Evolutionary conservation across 202 grass and related monocot genomes (phyloP).

Genomic region (Bolboschoenoplectus hybrid): DNA sequence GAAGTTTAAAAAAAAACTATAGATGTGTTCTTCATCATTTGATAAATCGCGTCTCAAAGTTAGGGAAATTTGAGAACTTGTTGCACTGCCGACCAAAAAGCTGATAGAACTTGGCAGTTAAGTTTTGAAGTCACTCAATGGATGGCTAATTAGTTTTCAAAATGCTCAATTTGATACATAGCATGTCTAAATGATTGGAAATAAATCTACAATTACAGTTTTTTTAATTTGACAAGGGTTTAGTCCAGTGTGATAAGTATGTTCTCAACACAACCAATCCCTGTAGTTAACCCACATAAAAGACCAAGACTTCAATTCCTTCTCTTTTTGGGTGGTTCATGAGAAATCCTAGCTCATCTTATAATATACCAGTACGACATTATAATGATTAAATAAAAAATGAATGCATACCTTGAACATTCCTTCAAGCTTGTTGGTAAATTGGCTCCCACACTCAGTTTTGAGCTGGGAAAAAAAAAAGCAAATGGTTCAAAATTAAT

Average conservation of each 20-base stretch:
- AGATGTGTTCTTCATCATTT: neutral
- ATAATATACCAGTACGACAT: constrained; percentile 21
- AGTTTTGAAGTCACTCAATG: neutral
- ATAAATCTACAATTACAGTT: neutral
- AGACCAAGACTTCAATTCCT: neutral
- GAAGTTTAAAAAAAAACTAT: neutral
- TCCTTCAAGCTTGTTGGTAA: constrained; percentile 99
- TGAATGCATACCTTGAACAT: constrained; percentile 92
- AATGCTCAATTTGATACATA: neutral
- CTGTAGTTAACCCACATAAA: neutral
- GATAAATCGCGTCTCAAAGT: neutral
- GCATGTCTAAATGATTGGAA: constrained; percentile 9
- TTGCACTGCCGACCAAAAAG: neutral
- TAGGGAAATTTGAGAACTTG: neutral
- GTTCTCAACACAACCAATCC: neutral
- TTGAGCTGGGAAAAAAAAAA: constrained; percentile 78
- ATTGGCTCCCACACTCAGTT: constrained; percentile 99
- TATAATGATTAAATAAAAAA: neutral
- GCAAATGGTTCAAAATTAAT: constrained; percentile 33
- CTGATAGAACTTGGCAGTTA: neutral
- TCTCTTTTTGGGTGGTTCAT: neutral
- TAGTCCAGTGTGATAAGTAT: neutral
- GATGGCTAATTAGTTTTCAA: constrained; percentile 15
- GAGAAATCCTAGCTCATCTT: neutral
- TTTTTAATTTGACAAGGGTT: neutral